These are phyloP conservation scores for Penicillium italicum DNA, from an alignment of 2,329 filamentous ascomycete genomes.

Conservation along the genomic window DNA sequence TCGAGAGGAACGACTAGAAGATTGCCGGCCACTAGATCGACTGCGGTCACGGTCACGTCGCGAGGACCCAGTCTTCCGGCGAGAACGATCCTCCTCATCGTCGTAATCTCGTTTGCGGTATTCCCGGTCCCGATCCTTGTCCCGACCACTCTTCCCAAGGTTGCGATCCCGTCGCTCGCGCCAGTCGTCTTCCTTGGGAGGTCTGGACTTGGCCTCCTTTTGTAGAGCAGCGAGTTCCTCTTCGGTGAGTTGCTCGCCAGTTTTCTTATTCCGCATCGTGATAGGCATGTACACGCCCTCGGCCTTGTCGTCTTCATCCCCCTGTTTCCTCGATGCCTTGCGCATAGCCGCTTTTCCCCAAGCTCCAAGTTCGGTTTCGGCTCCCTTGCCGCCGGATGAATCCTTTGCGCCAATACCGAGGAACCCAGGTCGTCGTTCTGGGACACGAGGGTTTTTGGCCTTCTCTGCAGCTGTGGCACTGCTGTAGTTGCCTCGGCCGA, in stretches of 20 bases:
- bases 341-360: constrained; percentile 67
- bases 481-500: constrained; percentile 54
- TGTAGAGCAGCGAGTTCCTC: constrained; percentile 55
- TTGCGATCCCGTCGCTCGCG: constrained; percentile 46
- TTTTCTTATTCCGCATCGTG: constrained; percentile 58
- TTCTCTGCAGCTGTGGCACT: constrained; percentile 42
- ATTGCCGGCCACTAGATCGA: constrained; percentile 35
- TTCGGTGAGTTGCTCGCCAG: constrained; percentile 60
- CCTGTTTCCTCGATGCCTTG: constrained; percentile 55
- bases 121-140: constrained; percentile 35
- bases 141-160: constrained; percentile 38
- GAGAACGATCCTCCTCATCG: constrained; percentile 34
- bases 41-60: constrained; percentile 39
- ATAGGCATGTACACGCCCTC: constrained; percentile 60
- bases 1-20: constrained; percentile 34
- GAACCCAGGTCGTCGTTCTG: constrained; percentile 71
- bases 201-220: constrained; percentile 48
- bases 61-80: constrained; percentile 39
- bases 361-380: constrained; percentile 69
- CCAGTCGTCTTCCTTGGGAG: constrained; percentile 44
- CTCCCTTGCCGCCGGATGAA: constrained; percentile 52
- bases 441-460: constrained; percentile 58
- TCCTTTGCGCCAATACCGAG: constrained; percentile 87
- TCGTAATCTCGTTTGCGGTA: constrained; percentile 35
- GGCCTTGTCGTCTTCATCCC: constrained; percentile 44